Conservation (phyloP, 495 filamentous ascomycete species). For the Staphylotrichum tortipilum region DNA sequence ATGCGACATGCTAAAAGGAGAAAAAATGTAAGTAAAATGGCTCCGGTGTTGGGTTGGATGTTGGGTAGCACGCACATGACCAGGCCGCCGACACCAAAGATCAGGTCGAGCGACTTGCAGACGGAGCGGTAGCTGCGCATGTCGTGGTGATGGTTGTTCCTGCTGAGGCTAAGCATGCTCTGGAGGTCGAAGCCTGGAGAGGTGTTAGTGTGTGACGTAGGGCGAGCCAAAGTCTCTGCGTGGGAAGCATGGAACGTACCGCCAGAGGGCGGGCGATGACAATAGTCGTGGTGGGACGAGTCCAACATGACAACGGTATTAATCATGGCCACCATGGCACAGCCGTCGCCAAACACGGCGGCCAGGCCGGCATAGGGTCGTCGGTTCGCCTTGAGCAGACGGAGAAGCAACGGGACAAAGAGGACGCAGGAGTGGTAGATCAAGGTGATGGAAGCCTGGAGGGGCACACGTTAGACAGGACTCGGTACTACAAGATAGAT, state of each 20-base stretch:
- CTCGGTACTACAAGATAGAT: too few relatives aligned
- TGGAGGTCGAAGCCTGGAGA: too few relatives aligned
- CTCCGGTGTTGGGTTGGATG: neutral
- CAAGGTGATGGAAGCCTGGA: slow-evolving; percentile 1
- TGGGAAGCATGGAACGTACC: slow-evolving; percentile 4
- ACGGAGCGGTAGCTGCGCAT: neutral
- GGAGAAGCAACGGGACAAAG: slow-evolving; percentile 1
- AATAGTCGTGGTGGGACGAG: slow-evolving; percentile 2
- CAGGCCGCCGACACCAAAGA: neutral
- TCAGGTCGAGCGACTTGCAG: slow-evolving; percentile 1
- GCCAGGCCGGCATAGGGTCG: slow-evolving; percentile 7
- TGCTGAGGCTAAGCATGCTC: neutral
- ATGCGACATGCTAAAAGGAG: slow-evolving; percentile 1
- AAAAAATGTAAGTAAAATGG: neutral
- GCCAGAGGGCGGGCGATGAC: neutral
- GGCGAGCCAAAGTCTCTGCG: neutral
- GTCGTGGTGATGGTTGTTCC: neutral
- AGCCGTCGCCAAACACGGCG: slow-evolving; percentile 12
- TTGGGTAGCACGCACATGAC: neutral
- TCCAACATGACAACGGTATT: slow-evolving; percentile 11
- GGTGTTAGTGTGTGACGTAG: too few relatives aligned
- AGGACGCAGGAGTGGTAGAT: slow-evolving; percentile 5
- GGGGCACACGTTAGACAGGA: slow-evolving; percentile 1
- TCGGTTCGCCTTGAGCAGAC: slow-evolving; percentile 3
- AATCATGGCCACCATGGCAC: slow-evolving; percentile 11